These are phyloP conservation scores for Phytophthora tubulina DNA, from an alignment of 352 stramenopile species.

Conservation along the genomic window DNA sequence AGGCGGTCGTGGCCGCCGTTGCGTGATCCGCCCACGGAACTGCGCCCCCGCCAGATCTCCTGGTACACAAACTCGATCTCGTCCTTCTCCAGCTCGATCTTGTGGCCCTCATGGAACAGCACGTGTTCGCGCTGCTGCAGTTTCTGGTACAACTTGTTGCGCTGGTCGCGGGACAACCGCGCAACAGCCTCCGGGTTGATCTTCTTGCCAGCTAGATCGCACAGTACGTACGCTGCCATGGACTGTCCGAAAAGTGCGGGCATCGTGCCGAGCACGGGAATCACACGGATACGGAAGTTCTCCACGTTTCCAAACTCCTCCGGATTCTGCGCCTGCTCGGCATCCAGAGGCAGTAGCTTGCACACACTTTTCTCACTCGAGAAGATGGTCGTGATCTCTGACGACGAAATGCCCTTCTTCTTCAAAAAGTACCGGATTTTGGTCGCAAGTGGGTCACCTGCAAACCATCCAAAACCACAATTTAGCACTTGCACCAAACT, in stretches of 20 bases:
- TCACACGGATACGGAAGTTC: slow-evolving; percentile 96
- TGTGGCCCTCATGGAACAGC: slow-evolving; percentile 62
- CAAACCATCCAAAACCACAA: slow-evolving; percentile 5
- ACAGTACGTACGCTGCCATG: slow-evolving; percentile 95
- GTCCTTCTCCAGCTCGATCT: slow-evolving; percentile 83
- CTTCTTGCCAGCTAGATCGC: slow-evolving; percentile 92
- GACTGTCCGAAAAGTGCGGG: slow-evolving; percentile 98
- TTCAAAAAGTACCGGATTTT: slow-evolving; percentile 97
- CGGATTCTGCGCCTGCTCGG: slow-evolving; percentile 90
- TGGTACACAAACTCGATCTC: slow-evolving; percentile 91
- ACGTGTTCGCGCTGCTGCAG: slow-evolving; percentile 80
- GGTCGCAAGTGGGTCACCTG: slow-evolving; percentile 94
- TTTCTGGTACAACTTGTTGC: slow-evolving; percentile 89
- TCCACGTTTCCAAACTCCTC: slow-evolving; percentile 96
- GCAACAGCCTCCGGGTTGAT: slow-evolving; percentile 82
- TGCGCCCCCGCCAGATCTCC: slow-evolving; percentile 85
- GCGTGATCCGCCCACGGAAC: slow-evolving; percentile 70
- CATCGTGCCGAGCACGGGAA: slow-evolving; percentile 95
- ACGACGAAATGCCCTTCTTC: slow-evolving; percentile 76
- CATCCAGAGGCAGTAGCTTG: slow-evolving; percentile 95
- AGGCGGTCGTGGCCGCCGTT: slow-evolving; percentile 83
- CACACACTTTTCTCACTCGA: slow-evolving; percentile 97
- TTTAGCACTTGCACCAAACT: slow-evolving; percentile 14
- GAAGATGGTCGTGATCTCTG: slow-evolving; percentile 90
- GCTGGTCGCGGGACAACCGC: slow-evolving; percentile 82